Conservation (phyloP, 2,329 filamentous ascomycete genomes). For the Ophiostoma quercus region DNA sequence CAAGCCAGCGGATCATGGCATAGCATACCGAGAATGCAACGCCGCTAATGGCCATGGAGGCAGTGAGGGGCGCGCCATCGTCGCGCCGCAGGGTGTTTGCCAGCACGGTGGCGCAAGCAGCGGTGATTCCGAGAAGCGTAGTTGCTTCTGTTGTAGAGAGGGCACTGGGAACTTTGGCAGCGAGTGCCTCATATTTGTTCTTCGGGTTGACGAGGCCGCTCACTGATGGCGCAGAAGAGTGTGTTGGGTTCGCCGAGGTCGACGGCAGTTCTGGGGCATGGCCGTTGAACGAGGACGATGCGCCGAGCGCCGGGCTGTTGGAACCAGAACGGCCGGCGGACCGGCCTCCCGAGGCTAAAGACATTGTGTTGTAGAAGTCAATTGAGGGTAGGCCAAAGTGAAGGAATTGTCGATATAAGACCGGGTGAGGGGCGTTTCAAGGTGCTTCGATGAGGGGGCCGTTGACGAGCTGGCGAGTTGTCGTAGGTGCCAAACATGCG, state of each 20-base stretch:
- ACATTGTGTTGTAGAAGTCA: not conserved
- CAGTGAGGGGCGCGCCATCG: constrained; percentile 83
- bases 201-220: not conserved
- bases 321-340: not conserved
- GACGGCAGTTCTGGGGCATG: not conserved
- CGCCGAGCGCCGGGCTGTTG: constrained; percentile 1
- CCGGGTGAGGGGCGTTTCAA: not conserved
- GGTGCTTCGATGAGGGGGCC: not conserved
- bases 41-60: constrained; percentile 79
- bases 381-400: not conserved
- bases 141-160: constrained; percentile 52
- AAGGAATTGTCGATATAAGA: not conserved
- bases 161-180: constrained; percentile 24
- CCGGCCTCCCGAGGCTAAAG: not conserved
- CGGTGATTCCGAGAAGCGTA: constrained; percentile 56
- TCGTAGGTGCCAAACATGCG: not conserved
- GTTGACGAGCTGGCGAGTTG: not conserved
- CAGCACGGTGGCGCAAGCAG: constrained; percentile 67
- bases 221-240: not conserved
- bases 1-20: constrained; percentile 88
- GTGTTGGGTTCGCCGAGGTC: not conserved
- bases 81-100: constrained; percentile 76
- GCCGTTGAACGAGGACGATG: constrained; percentile 17
- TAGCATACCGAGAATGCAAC: constrained; percentile 78
- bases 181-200: constrained; percentile 20